These are phyloP conservation scores for Boletales sp. DNA, from an alignment of 768 basidiomycete species.

Conservation along the genomic window DNA sequence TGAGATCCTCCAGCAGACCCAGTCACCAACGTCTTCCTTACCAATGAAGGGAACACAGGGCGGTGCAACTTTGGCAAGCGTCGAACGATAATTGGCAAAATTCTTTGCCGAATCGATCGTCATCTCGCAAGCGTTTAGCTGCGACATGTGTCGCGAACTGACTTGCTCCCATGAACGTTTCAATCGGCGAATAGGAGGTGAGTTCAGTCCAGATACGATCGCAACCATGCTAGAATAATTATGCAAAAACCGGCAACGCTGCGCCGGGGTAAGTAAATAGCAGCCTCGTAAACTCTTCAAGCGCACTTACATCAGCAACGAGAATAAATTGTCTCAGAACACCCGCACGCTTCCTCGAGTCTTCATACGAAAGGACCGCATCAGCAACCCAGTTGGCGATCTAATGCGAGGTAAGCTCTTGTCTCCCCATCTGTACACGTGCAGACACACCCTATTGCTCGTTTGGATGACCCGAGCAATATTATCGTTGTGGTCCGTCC, in stretches of 20 bases:
- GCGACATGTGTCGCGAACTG: slow-evolving; percentile 65
- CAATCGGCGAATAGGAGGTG: slow-evolving; percentile 87
- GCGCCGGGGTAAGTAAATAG: slow-evolving; percentile 5
- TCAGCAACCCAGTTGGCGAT: slow-evolving; percentile 94
- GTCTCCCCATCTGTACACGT: neutral
- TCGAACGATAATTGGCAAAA: slow-evolving; percentile 86
- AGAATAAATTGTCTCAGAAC: slow-evolving; percentile 88
- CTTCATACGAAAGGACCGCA: slow-evolving; percentile 73
- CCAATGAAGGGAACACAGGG: slow-evolving; percentile 98
- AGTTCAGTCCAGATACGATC: slow-evolving; percentile 90
- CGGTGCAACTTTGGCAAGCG: slow-evolving; percentile 77
- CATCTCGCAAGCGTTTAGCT: slow-evolving; percentile 78
- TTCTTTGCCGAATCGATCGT: slow-evolving; percentile 93
- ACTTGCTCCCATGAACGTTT: slow-evolving; percentile 94
- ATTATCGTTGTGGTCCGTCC: slow-evolving; percentile 71
- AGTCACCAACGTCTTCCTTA: slow-evolving; percentile 33
- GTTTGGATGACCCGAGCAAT: slow-evolving; percentile 85
- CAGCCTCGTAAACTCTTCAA: neutral
- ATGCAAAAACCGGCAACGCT: slow-evolving; percentile 87
- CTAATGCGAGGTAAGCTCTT: slow-evolving; percentile 36
- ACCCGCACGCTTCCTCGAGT: slow-evolving; percentile 76
- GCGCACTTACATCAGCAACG: slow-evolving; percentile 77
- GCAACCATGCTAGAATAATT: slow-evolving; percentile 99
- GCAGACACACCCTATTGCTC: slow-evolving; percentile 67
- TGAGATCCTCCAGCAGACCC: neutral